phyloP scores from a whole-genome alignment of 129 eudicot genomes.

The Tagetes erecta region DNA sequence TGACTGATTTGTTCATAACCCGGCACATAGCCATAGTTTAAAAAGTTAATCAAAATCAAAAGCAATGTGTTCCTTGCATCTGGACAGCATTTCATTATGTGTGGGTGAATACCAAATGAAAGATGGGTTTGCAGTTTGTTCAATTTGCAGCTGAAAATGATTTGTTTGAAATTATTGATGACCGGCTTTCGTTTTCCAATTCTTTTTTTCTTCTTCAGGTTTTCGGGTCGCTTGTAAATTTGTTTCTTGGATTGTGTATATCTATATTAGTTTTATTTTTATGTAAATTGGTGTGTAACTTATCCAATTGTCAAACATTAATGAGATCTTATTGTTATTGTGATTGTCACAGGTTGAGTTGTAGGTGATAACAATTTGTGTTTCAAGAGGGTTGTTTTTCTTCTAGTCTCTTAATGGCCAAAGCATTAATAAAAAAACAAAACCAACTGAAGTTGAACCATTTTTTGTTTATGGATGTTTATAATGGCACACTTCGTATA shows the following conservation, averaged over 20 bases:
- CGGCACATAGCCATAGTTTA: conserved; percentile 40
- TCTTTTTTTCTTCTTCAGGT: neutral
- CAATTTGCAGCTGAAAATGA: conserved; percentile 32
- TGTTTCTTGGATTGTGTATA: conserved; percentile 36
- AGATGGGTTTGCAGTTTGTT: conserved; percentile 40
- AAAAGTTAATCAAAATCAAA: conserved; percentile 27
- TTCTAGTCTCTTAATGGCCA: neutral
- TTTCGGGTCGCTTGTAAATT: conserved; percentile 31
- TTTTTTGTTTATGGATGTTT: no score
- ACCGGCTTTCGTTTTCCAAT: neutral
- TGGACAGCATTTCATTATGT: conserved; percentile 26
- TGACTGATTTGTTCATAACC: conserved; percentile 37
- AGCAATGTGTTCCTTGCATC: conserved; percentile 31
- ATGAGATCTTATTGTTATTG: conserved; percentile 20
- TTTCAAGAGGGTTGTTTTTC: neutral
- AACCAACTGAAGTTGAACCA: no score
- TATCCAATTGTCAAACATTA: conserved; percentile 32
- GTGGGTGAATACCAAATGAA: conserved; percentile 41
- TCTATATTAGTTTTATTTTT: conserved; percentile 27
- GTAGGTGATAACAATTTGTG: neutral
- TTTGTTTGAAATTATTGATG: conserved; percentile 33
- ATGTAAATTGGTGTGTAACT: conserved; percentile 41
- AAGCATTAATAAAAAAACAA: no score
- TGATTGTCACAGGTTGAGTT: neutral
- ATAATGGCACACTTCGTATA: no score